Evolutionary conservation across 257 asterid genomes (phyloP), one percentile per base, ranked within the genome.

Genomic region (Solanum habrochaites): DNA sequence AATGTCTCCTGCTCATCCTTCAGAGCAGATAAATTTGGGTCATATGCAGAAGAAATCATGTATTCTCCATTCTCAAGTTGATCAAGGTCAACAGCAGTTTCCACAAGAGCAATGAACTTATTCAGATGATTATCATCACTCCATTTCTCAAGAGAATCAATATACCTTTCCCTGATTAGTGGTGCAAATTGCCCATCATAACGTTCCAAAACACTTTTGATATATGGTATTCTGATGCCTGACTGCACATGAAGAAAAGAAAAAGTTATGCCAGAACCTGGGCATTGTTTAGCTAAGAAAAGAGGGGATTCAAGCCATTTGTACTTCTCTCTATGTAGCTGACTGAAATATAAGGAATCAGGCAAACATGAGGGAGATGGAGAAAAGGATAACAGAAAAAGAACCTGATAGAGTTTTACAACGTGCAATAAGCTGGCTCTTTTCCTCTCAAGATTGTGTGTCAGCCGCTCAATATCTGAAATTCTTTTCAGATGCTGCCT

Each of bases 41-140:
- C 99, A 88, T 97, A 97, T 6, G 94, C 93, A 37, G 99, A 85
- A 75, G 99, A 93, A 90, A 95, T 97, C 98, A 97, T 91, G 92
- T 97, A 95, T 88, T 97, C 99, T 88, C 99, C 99, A 88, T 96
- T 95, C 88, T 95, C 99, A 43, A 97, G 99, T 90, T 96, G 99
- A 90, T 95, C 98, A 45, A 97, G 99, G 93, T 97, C 99, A 86
- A 97, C 94, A 52, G 99, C 93, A 89, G 96, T 91, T 91, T 97
- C 99, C 90, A 97, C 99, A 82, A 97, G 99, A 88, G 95, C 96
- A 91, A 93, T 93, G 89, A 95, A 97, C 93, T 92, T 97, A 88
- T 90, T 95, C 92, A 97, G 93, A 91, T 97, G 99, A 66, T 90
- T 83, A 88, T 95, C 98, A 89, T 96, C 98, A 20, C 93, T 91